phyloP scores from a whole-genome alignment of 1,284 basidiomycete genomes.

The Ceratobasidium papillatum region DNA sequence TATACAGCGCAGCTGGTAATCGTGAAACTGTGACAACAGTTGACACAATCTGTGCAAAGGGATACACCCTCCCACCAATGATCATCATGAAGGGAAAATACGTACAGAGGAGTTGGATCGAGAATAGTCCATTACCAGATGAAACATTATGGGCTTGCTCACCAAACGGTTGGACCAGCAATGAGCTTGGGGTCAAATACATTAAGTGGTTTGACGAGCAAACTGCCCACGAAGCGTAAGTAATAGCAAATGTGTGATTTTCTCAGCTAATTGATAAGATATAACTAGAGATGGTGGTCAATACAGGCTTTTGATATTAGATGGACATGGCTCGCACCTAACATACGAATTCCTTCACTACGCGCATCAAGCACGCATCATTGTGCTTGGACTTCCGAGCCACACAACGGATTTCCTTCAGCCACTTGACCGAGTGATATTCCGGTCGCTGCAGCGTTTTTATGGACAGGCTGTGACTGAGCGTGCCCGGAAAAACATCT shows the following conservation, averaged over 20 bases:
- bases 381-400: constrained; percentile 54
- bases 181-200: constrained; percentile 53
- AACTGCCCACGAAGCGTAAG: constrained; percentile 44
- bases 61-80: constrained; percentile 7
- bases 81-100: constrained; percentile 28
- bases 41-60: constrained; percentile 5
- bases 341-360: constrained; percentile 46
- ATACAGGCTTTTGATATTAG: constrained; percentile 27
- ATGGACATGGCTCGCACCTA: constrained; percentile 41
- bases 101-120: background rate
- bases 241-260: background rate
- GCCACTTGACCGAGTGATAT: constrained; percentile 55
- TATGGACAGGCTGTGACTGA: background rate
- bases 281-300: constrained; percentile 8
- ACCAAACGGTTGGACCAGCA: constrained; percentile 56
- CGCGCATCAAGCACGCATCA: constrained; percentile 49
- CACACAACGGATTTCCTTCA: constrained; percentile 56
- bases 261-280: background rate
- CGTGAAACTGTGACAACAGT: constrained; percentile 13
- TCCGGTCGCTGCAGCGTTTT: constrained; percentile 48
- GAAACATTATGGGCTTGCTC: constrained; percentile 46
- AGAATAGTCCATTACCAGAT: constrained; percentile 4
- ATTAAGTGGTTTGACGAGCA: constrained; percentile 51
- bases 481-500: background rate
- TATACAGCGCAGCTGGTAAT: constrained; percentile 5